Base-by-base conservation (phyloP, 2,329 filamentous ascomycete species). In the Fusarium coffeatum region DNA sequence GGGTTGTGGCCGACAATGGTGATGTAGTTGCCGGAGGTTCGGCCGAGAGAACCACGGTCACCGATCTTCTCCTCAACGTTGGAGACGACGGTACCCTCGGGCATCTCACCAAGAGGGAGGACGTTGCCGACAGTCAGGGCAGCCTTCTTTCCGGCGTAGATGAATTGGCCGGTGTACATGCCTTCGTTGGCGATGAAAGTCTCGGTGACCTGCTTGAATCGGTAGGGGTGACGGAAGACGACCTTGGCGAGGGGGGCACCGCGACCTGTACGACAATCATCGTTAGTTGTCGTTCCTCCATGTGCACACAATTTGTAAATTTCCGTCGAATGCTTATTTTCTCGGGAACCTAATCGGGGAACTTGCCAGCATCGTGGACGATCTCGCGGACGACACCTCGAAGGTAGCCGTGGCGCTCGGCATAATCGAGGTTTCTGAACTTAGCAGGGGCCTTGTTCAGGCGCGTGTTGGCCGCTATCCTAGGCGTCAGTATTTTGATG, bases 111-210 rank as follows among this genome's bases (percentile, higher is more conserved):
- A 78, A 99, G 90, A 76, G 96, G 96, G 72, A 99, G 93, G 82
- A 99, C 86, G 90, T 99, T 99, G 85, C 96, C 96, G 84, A 99
- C 91, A 81, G 93, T 98, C 81, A 99, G 90, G 76, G 92, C 88
- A 80, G 96, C 96, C 87, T 97, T 96, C 93, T 99, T 99, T 83
- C 96, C 96, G 83, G 95, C 96, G 87, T 99, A 99, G 92, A 99
- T 94, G 90, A 99, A 99, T 87, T 99, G 96, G 83, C 96, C 96
- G 77, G 96, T 98, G 93, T 98, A 99, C 94, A 98, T 98, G 88
- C 96, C 96, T 89, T 98, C 96, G 88, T 98, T 99, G 86, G 96
- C 96, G 83, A 99, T 99, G 92, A 99, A 98, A 78, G 96, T 99
- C 92, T 99, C 94, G 84, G 92, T 95, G 84, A 94, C 87, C 83